Conservation (phyloP, 73 alveolate genomes). For the Durusdinium trenchii region DNA sequence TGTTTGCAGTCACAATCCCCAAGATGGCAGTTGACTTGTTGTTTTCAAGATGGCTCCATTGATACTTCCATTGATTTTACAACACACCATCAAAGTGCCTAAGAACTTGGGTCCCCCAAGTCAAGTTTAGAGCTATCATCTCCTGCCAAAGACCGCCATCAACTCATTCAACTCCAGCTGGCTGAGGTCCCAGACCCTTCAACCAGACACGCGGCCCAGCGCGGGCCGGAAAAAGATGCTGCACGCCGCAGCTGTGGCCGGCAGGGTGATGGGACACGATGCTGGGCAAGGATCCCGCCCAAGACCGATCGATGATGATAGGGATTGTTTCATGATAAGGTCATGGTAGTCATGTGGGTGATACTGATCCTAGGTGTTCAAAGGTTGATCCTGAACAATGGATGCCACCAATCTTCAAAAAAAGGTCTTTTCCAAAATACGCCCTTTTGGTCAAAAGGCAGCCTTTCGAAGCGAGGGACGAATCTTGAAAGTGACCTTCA, state of each 20-base stretch:
- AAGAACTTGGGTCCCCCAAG: not conserved
- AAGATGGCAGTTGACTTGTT: not conserved
- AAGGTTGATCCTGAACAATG: not conserved
- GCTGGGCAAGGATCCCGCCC: not conserved
- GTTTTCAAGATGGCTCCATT: not conserved
- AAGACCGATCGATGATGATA: not conserved
- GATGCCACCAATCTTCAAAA: not conserved
- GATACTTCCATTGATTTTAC: not conserved
- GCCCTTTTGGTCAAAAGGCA: not conserved
- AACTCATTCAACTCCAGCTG: not conserved
- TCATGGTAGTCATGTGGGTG: not conserved
- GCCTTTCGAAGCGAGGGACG: not conserved
- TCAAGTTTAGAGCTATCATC: not conserved
- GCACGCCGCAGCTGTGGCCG: not conserved
- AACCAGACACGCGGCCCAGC: not conserved
- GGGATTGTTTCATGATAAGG: not conserved
- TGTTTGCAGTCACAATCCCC: too few species aligned
- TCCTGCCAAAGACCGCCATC: not conserved
- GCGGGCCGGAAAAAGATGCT: not conserved
- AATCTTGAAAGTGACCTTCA: slow-evolving; percentile 16
- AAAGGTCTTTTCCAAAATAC: not conserved
- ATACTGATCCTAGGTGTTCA: not conserved
- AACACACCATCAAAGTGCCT: not conserved
- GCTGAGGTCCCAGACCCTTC: not conserved
- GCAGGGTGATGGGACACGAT: not conserved